phyloP scores from a whole-genome alignment of 768 basidiomycete genomes.

The Leucocoprinus leucothites region DNA sequence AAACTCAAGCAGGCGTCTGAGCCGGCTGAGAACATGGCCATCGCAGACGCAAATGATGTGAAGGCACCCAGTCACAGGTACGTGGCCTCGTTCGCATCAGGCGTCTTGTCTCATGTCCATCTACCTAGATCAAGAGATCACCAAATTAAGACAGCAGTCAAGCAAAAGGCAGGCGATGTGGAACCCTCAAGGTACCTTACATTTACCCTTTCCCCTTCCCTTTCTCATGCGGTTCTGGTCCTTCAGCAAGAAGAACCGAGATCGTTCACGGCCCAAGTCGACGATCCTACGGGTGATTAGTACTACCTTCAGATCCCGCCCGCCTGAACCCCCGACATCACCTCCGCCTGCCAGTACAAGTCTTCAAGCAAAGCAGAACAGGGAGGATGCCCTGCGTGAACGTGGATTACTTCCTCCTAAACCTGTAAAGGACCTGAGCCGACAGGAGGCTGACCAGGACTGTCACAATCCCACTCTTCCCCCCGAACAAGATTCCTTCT shows the following conservation, averaged over 20 bases:
- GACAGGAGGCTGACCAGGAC: slow-evolving; percentile 35
- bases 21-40: not conserved
- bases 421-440: slow-evolving; percentile 40
- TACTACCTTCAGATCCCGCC: slow-evolving; percentile 15
- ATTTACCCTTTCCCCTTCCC: slow-evolving; percentile 6
- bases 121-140: not conserved
- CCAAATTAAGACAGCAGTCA: not conserved
- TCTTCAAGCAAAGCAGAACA: slow-evolving; percentile 31
- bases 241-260: not conserved
- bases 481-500: slow-evolving; percentile 11
- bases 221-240: slow-evolving; percentile 3
- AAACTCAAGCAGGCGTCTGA: slow-evolving; percentile 4
- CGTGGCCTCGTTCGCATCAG: slow-evolving; percentile 1
- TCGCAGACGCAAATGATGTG: not conserved
- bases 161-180: slow-evolving; percentile 4
- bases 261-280: slow-evolving; percentile 15
- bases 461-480: slow-evolving; percentile 32
- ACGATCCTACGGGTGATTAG: slow-evolving; percentile 13
- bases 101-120: slow-evolving; percentile 4
- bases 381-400: slow-evolving; percentile 58
- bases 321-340: slow-evolving; percentile 7
- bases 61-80: not conserved
- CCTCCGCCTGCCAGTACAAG: slow-evolving; percentile 19
- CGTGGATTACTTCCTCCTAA: slow-evolving; percentile 54
- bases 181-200: slow-evolving; percentile 16